Base-by-base conservation (phyloP, 2,329 filamentous ascomycete genomes). In the Tolypocladium cylindrosporum region DNA sequence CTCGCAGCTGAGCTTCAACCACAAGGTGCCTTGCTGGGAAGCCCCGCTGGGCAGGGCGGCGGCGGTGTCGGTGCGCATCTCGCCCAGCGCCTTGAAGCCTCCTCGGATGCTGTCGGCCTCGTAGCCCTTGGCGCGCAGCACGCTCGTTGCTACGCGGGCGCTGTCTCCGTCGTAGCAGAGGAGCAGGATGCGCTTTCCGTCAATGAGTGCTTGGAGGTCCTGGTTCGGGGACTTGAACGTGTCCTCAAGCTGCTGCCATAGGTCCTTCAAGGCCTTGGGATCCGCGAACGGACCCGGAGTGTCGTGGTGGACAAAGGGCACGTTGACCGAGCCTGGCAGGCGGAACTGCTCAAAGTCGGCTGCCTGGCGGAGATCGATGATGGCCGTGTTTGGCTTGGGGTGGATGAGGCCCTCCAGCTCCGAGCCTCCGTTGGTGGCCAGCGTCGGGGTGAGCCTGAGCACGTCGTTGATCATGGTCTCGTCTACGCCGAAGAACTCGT, bases 131-230 rank as follows among this genome's bases (percentile, higher is more conserved):
- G 77, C 79, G 6, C 80, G 71, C 54, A 84, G 65, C 3, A 84
- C 74, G 56, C 79, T 82, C 2, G 78, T 78, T 3, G 79, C 81
- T 6, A 84, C 74, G 0, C 81, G 73, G 5, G 80, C 73, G 37
- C 75, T 79, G 58, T 84, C 79, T 3, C 81, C 81, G 53, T 80
- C 71, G 55, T 83, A 82, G 64, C 80, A 83, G 11, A 80, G 64
- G 11, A 82, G 62, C 13, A 83, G 63, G 14, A 79, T 64, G 7
- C 71, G 71, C 57, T 71, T 72, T 4, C 62, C 68, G 8, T 59
- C 50, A 1, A 76, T 58, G 11, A 66, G 58, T 2, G 57, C 41
- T 27, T 61, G 24, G 0, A 71, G 14, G 1, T 66, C 62, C 14
- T 60, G 50, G 11, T 59, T 55, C 0, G 67, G 63, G 1, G 67